Percentiles rank a stretch among this genome's conserved stretches.
Conservation (phyloP, 1,284 basidiomycete species). For the Apiotrichum sp. region DNA sequence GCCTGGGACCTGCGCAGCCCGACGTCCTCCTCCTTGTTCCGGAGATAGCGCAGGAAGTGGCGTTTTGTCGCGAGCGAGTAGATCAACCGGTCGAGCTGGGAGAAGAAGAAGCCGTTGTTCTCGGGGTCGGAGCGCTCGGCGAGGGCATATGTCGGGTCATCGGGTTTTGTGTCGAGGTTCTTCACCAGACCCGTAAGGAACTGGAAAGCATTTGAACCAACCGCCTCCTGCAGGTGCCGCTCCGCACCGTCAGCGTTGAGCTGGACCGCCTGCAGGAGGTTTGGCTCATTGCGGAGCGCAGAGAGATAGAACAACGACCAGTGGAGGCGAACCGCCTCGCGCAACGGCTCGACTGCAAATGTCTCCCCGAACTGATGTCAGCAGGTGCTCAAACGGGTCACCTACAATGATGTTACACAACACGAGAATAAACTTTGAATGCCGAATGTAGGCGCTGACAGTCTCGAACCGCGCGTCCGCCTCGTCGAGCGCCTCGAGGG, state of each 20-base stretch:
- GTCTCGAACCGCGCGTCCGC: constrained; percentile 24
- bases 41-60: constrained; percentile 81
- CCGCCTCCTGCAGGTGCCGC: constrained; percentile 69
- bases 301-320: constrained; percentile 82
- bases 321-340: constrained; percentile 69
- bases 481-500: constrained; percentile 23
- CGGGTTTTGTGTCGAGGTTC: constrained; percentile 28
- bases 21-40: constrained; percentile 82
- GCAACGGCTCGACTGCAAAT: constrained; percentile 73
- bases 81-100: constrained; percentile 65
- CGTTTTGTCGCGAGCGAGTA: constrained; percentile 71
- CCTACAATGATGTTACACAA: constrained; percentile 25
- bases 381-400: not conserved
- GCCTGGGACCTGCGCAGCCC: constrained; percentile 52
- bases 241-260: constrained; percentile 75
- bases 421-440: constrained; percentile 34
- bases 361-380: constrained; percentile 32
- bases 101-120: constrained; percentile 52
- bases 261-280: constrained; percentile 54
- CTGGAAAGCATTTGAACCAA: constrained; percentile 74
- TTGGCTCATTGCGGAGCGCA: constrained; percentile 60
- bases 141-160: constrained; percentile 57
- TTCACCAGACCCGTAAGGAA: constrained; percentile 55
- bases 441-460: constrained; percentile 13
- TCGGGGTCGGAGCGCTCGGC: constrained; percentile 56